Base-by-base conservation (phyloP, 768 basidiomycete species). In the Lepiota brunneoincarnata region DNA sequence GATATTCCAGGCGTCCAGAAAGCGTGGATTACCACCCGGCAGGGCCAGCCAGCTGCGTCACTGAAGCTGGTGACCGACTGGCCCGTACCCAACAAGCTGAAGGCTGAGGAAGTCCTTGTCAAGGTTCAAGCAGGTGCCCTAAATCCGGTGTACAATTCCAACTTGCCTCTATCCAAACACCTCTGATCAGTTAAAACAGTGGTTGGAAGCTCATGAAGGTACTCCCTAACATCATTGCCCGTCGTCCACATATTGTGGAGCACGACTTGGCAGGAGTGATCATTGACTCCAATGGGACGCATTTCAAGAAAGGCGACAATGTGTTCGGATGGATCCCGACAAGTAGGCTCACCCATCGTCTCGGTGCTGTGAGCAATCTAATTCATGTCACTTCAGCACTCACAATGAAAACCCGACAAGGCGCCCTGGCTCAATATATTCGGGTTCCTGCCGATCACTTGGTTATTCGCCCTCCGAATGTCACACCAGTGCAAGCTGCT, bases 261-360 rank as follows among this genome's bases (percentile, higher is more conserved):
- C 63, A 74, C 48, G 90, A 92, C 60, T 67, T 89, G 24, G 68
- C 86, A 0, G 90, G 90, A 2, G 70, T 79, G 4, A 68, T 92
- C 11, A 81, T 78, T 14, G 77, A 82, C 53, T 67, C 75, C 0
- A 82, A 82, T 57, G 77, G 73, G 17, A 73, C 80, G 0, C 70
- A 72, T 5, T 83, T 86, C 61, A 67, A 71, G 2, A 64, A 68
- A 2, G 89, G 89, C 1, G 85, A 91, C 56, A 72, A 78, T 39
- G 81, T 92, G 2, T 84, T 81, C 61, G 90, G 87, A 0, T 75
- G 72, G 47, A 72, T 82, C 7, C 64, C 76, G 1, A 58, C 72
- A 38, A 26, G 72, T 60, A 42, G 28, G 37, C 24, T 28, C 48
- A 17, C 18, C 15, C 7, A 28, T 46, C 26, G 6, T 17, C 21